Percentiles rank a stretch among this genome's conserved stretches.
Evolutionary conservation across 208 protist genomes (phyloP).

Genomic region (Acanthamoeba quina): DNA sequence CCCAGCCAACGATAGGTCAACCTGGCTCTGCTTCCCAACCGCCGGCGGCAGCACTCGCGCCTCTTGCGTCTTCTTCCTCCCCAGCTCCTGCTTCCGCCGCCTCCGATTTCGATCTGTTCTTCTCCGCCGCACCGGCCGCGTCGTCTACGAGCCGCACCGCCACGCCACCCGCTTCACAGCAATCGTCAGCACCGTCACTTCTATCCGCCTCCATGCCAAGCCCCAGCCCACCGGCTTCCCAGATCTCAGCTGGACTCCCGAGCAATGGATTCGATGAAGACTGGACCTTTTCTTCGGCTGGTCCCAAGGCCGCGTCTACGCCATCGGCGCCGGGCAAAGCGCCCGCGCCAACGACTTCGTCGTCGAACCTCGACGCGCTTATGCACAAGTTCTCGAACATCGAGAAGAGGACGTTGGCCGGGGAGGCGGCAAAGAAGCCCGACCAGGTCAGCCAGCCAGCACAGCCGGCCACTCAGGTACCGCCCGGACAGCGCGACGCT

Average conservation of each 20-base stretch:
- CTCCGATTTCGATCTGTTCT: background rate
- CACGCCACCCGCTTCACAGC: too few relatives aligned
- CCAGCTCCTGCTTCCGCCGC: conserved; percentile 11
- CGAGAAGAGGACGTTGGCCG: background rate
- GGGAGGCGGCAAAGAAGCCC: background rate
- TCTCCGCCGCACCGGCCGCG: background rate
- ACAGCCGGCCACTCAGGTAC: background rate
- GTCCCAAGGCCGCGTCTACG: too few relatives aligned
- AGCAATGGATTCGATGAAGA: background rate
- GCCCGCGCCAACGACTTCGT: background rate
- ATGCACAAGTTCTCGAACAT: conserved; percentile 12
- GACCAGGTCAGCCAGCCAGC: background rate
- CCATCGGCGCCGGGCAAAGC: background rate
- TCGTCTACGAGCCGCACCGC: background rate
- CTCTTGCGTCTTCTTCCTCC: background rate
- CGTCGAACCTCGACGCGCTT: background rate
- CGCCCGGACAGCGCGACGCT: too few relatives aligned
- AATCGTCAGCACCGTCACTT: background rate
- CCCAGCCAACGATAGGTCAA: background rate
- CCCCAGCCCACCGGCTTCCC: background rate
- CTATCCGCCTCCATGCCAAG: background rate
- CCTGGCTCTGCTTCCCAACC: background rate
- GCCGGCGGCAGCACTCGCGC: background rate
- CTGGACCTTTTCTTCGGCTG: background rate
- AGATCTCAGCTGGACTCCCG: background rate